Evolutionary conservation across 345 rosid species (phyloP), one percentile per base, ranked within the genome.

Genomic region (Rhodamnia argentea): DNA sequence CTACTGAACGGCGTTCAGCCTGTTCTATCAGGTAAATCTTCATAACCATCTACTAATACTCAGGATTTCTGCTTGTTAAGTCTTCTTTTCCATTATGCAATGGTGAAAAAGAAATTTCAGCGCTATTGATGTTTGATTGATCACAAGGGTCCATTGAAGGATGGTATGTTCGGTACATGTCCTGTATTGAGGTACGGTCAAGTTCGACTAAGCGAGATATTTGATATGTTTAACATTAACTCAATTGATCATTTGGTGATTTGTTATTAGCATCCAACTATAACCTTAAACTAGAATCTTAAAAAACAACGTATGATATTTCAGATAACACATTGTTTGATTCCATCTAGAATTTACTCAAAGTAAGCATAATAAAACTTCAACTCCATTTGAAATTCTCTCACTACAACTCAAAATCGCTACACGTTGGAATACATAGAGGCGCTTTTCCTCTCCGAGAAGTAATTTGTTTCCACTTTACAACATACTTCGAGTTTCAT

Each of bases 1-100:
- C 87, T 91, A 20, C 89, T 91, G 7, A 91, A 89, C 53, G 88
- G 91, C 55, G 87, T 91, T 44, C 92, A 91, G 27, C 91, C 91
- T 37, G 87, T 91, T 59, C 59, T 91, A 64, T 91, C 92, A 81
- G 91, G 92, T 89, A 22, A 42, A 24, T 55, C 14, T 56, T 11
- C 6, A 24, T 40, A 32, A 11, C 62, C 84, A 32, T 75, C 84
- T 23, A 4, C 6, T 53, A 53, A 20, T 56, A 62, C 15, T 23
- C 27, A 32, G n/a, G 47, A 15, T 82, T 50, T 50, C 42, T 64
- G 22, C 7, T 18, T 18, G 24, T 70, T 70, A 37, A 70, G 78
- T 37, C 13, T 70, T 70, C 23, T 32, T 70, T 40, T 70, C 26
- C 47, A 2, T 70, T 44, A 37, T 37, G 81, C 7, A 70, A 70